Evolutionary conservation across 192 early-diverging fungal species (phyloP), one percentile per base, ranked within the genome.

Genomic region (Oehlia diaphana): DNA sequence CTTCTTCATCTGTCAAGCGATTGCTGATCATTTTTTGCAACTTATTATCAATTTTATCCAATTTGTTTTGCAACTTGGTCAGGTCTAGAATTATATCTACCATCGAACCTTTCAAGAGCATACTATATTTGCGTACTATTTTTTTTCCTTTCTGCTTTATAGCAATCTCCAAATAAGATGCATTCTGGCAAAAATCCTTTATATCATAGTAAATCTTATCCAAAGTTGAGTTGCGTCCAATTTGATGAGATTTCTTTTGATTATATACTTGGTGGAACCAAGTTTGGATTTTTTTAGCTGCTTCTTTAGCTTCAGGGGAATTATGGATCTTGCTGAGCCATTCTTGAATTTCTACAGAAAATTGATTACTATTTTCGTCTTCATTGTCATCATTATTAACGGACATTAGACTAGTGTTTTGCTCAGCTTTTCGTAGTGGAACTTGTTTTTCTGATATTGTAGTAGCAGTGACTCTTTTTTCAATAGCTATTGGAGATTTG

Each of bases 121-220:
- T 64, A 63, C 39, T 21, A 42, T 76, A 76, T 0, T 76, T 76
- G 35, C 19, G 2, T 7, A 66, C 64, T 5, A 10, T 14, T 31
- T 13, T 13, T 12, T 66, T 28, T 13, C 47, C 47, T 19, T 73
- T 50, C 39, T 53, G 21, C 9, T 26, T 33, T 8, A 58, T 4
- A 12, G 53, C 23, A 63, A 63, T 39, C 16, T 76, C 12, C 12
- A 12, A 63, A 19, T 47, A 12, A 12, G 44, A 47, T 12, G 10
- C 1, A 47, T 12, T 12, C 12, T 31, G 21, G 35, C 72, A 74
- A 19, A 74, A 74, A 74, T 12, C 4, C 9, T 5, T 28, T 39
- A 74, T 10, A 10, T 74, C 72, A n/a, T 74, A 61, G 33, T 58
- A 74, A 74, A 53, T 61, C 50, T 74, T 74, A 23, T 74, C 53